phyloP scores from a whole-genome alignment of 352 stramenopile genomes.

The Thalassiosira mediterranea region DNA sequence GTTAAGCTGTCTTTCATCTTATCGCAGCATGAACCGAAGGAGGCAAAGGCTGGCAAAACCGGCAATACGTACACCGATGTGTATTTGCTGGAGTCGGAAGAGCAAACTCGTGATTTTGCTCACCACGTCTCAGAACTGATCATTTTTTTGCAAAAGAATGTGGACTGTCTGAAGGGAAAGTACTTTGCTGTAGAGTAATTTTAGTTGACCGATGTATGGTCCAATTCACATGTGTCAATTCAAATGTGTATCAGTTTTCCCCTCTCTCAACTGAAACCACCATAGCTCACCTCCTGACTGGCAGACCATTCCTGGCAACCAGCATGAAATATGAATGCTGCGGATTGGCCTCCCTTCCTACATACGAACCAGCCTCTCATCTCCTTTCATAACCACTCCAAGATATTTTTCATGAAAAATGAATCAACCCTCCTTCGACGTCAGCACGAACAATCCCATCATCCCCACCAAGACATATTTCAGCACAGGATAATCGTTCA shows the following conservation, averaged over 20 bases:
- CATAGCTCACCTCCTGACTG: no score
- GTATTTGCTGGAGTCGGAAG: slow-evolving; percentile 19
- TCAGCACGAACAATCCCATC: slow-evolving; percentile 91
- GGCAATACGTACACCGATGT: neutral
- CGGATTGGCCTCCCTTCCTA: no score
- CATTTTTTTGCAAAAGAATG: slow-evolving; percentile 47
- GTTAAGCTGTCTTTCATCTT: slow-evolving; percentile 61
- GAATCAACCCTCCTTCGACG: slow-evolving; percentile 87
- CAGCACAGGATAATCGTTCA: slow-evolving; percentile 98
- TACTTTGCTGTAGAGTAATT: neutral
- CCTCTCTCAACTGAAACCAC: no score
- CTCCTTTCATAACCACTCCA: no score
- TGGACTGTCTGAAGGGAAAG: neutral
- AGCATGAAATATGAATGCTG: no score
- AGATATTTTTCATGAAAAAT: no score
- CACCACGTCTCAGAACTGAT: slow-evolving; percentile 39
- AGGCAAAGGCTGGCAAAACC: neutral
- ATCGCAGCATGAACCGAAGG: slow-evolving; percentile 22
- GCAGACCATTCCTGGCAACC: no score
- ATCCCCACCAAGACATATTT: slow-evolving; percentile 92
- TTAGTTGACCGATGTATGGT: no score
- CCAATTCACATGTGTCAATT: no score
- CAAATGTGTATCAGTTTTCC: no score
- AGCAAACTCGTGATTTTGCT: slow-evolving; percentile 26
- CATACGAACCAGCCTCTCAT: no score